Percentiles rank a stretch among this genome's conserved stretches.
Evolutionary conservation across 1,284 basidiomycete species (phyloP).

Genomic region (Austroboletus rostrupii): DNA sequence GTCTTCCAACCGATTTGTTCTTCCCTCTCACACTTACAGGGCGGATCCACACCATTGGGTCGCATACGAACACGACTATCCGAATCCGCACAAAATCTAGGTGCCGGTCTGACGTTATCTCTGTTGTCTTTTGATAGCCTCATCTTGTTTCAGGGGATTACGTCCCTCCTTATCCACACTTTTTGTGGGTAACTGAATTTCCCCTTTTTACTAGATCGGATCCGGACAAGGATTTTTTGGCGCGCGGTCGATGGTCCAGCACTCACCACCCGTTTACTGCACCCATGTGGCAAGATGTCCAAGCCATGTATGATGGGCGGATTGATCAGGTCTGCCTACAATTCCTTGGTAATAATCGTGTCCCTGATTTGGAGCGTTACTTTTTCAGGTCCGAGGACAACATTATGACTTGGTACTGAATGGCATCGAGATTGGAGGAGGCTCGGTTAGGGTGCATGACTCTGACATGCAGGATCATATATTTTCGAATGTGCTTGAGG

Average conservation of each 20-base stretch:
- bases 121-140: conserved; percentile 3
- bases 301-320: conserved; percentile 65
- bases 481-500: conserved; percentile 75
- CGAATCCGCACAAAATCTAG: conserved; percentile 56
- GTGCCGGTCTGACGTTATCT: conserved; percentile 38
- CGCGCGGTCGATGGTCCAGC: conserved; percentile 84
- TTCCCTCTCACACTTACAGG: conserved; percentile 43
- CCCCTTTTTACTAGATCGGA: conserved; percentile 90
- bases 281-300: conserved; percentile 86
- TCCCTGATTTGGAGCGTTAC: conserved; percentile 4
- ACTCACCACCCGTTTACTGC: conserved; percentile 96
- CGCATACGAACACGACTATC: conserved; percentile 67
- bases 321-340: conserved; percentile 53
- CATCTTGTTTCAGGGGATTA: conserved; percentile 45
- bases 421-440: conserved; percentile 91
- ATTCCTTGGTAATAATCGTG: conserved; percentile 3
- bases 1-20: background rate
- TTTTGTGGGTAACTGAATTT: conserved; percentile 95
- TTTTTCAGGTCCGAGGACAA: conserved; percentile 77
- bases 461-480: conserved; percentile 81
- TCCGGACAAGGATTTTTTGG: conserved; percentile 81
- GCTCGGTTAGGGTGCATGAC: conserved; percentile 91
- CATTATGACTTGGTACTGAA: conserved; percentile 98
- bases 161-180: conserved; percentile 62
- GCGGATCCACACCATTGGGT: conserved; percentile 82